Conservation (phyloP, 139 green algal genomes). For the Micractinium conductrix region DNA sequence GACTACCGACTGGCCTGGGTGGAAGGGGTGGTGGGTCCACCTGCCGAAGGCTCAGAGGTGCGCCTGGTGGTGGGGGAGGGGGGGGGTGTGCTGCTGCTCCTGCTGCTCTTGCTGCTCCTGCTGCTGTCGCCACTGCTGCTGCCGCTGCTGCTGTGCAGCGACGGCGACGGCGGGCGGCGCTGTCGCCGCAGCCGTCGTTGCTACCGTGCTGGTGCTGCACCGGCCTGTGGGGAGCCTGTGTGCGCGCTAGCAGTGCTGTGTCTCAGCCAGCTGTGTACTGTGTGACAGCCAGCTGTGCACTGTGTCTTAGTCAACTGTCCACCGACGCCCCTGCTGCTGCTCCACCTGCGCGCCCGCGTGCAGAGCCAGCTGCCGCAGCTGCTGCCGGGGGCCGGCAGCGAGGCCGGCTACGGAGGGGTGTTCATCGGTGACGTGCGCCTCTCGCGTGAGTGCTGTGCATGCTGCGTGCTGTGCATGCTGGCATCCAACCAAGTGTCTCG, state of each 20-base stretch:
- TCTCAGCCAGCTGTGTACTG: too few species aligned
- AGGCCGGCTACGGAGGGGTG: constrained; percentile 52
- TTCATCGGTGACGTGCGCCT: constrained; percentile 72
- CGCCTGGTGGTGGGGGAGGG: too few species aligned
- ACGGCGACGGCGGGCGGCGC: too few species aligned
- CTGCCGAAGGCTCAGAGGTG: constrained; percentile 32
- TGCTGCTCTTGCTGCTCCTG: neutral
- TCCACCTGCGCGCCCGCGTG: neutral
- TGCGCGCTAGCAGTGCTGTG: too few species aligned
- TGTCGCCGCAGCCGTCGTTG: too few species aligned
- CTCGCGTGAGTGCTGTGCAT: constrained; percentile 37
- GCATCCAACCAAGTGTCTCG: neutral
- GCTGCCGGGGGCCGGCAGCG: constrained; percentile 14
- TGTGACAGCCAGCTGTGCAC: too few species aligned
- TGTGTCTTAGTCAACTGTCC: too few species aligned
- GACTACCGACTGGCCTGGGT: constrained; percentile 67
- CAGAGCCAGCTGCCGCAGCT: constrained; percentile 48
- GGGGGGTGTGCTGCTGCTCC: neutral
- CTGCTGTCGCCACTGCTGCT: neutral
- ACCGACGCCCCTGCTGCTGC: too few species aligned
- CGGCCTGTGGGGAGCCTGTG: too few species aligned
- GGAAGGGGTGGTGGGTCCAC: constrained; percentile 50
- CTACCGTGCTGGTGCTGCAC: too few species aligned
- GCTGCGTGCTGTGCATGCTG: neutral
- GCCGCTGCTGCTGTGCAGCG: too few species aligned